Evolutionary conservation across 1,139 yeast genomes (phyloP), one percentile per base, ranked within the genome.

Genomic region (Lizanozyma gosingica): DNA sequence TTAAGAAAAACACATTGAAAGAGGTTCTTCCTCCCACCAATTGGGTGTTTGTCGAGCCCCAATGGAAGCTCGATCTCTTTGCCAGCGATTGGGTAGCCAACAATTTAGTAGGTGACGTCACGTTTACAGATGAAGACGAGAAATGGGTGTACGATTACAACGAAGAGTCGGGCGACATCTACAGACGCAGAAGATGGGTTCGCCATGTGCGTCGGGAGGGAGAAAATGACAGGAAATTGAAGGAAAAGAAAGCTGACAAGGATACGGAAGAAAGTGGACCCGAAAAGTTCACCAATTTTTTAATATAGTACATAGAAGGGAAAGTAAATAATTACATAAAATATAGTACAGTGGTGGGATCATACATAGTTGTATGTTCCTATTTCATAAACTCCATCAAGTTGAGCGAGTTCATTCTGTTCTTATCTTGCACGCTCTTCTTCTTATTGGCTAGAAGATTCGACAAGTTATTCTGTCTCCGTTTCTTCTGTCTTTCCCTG

Each of bases 61-160:
- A 56, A 8, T 83, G 94, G 94, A 60, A 56, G 11, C 50, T 82
- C 37, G 92, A 83, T 54, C 63, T 80, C 41, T 62, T 72, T 18
- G 83, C 83, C 0, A 56, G 59, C 32, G 55, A 51, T 3, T 83
- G 92, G 92, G 83, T 80, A 2, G 60, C 60, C 35, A 48, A 54
- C 0, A 71, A 74, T 41, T 62, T 71, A 33, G 62, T 82, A 36
- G 53, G 61, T 27, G 83, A 77, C 45, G 58, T 77, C 39, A 78
- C 81, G 8, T 67, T 65, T 36, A 66, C 80, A 33, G 90, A 83
- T 56, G 65, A 73, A 33, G 86, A 78, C 41, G 83, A 81, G 36
- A 83, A 83, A 57, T 83, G 92, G 92, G 88, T 81, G 15, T 83
- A 83, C 55, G 94, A 83, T 56, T 55, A 57, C 14, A 34, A 15